These are phyloP conservation scores for Hirschfeldia incana DNA, from an alignment of 345 rosid genomes.

Conservation along the genomic window DNA sequence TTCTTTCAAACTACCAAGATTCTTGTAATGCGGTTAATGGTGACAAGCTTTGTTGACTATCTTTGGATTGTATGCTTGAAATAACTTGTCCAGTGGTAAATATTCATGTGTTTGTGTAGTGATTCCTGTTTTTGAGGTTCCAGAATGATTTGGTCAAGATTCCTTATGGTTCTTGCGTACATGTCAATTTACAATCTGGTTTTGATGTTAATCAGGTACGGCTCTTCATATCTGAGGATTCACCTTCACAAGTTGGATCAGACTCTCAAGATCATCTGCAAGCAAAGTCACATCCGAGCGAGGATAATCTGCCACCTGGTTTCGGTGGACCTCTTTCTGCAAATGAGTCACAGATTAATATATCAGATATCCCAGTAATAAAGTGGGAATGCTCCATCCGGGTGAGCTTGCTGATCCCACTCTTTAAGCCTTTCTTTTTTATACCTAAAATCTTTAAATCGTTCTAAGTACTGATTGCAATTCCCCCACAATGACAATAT, in stretches of 20 bases:
- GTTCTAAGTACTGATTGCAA: background rate
- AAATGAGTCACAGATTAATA: conserved; percentile 48
- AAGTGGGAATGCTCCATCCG: conserved; percentile 75
- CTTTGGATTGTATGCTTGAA: conserved; percentile 10
- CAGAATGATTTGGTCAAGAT: conserved; percentile 19
- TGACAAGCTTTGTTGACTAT: background rate
- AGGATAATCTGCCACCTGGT: conserved; percentile 89
- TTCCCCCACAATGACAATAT: background rate
- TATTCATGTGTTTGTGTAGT: background rate
- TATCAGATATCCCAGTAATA: conserved; percentile 66
- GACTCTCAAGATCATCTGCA: conserved; percentile 90
- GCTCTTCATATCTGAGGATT: conserved; percentile 81
- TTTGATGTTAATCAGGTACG: conserved; percentile 55
- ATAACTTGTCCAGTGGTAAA: background rate
- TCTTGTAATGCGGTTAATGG: background rate
- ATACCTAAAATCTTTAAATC: conserved; percentile 3
- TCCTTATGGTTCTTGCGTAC: background rate
- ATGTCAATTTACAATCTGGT: conserved; percentile 20
- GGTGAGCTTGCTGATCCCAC: conserved; percentile 44
- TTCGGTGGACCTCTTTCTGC: conserved; percentile 71
- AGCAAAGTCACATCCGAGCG: conserved; percentile 74
- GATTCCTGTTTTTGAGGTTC: conserved; percentile 6
- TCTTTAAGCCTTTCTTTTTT: background rate
- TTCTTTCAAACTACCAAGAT: background rate
- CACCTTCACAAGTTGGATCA: conserved; percentile 84